Percentiles rank a stretch among this genome's conserved stretches.
phyloP scores from a whole-genome alignment of 2,329 filamentous ascomycete species.

The Calonectria honghensis region DNA sequence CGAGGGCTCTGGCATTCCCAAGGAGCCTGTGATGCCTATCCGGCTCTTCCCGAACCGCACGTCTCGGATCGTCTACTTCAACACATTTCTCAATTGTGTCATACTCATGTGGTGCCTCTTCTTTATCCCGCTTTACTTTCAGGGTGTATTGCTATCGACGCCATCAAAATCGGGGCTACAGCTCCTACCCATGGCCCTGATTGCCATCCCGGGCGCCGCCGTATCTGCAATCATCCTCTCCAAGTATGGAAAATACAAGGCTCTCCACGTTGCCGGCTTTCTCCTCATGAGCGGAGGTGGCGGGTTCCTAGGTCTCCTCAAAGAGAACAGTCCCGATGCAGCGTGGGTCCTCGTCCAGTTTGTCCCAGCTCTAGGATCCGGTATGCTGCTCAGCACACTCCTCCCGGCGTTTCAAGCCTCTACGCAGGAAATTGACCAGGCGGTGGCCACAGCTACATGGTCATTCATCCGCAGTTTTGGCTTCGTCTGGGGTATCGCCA shows the following conservation, averaged over 20 bases:
- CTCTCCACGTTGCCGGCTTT: conserved; percentile 61
- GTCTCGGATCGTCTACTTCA: conserved; percentile 49
- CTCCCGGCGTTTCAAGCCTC: conserved; percentile 66
- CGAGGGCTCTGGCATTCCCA: conserved; percentile 48
- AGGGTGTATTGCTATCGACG: conserved; percentile 60
- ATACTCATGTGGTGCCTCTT: conserved; percentile 61
- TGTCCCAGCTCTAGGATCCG: conserved; percentile 63
- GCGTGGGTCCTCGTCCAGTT: conserved; percentile 65
- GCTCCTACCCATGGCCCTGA: conserved; percentile 57
- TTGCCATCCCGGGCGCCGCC: conserved; percentile 55
- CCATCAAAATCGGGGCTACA: conserved; percentile 59
- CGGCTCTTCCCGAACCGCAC: conserved; percentile 51
- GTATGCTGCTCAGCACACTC: conserved; percentile 64
- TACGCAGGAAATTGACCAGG: conserved; percentile 59
- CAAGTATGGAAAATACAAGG: conserved; percentile 58
- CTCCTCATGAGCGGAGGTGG: conserved; percentile 62
- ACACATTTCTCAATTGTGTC: conserved; percentile 50
- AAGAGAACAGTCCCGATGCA: conserved; percentile 55
- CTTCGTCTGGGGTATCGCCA: conserved; percentile 65
- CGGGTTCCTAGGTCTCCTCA: conserved; percentile 64
- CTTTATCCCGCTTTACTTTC: conserved; percentile 69
- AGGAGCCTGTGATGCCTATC: conserved; percentile 53
- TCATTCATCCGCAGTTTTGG: conserved; percentile 67
- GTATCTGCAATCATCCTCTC: conserved; percentile 56
- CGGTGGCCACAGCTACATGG: conserved; percentile 61